Percentiles rank a stretch among this genome's conserved stretches.
Conservation (phyloP, 257 asterid species). For the Catharanthus roseus region DNA sequence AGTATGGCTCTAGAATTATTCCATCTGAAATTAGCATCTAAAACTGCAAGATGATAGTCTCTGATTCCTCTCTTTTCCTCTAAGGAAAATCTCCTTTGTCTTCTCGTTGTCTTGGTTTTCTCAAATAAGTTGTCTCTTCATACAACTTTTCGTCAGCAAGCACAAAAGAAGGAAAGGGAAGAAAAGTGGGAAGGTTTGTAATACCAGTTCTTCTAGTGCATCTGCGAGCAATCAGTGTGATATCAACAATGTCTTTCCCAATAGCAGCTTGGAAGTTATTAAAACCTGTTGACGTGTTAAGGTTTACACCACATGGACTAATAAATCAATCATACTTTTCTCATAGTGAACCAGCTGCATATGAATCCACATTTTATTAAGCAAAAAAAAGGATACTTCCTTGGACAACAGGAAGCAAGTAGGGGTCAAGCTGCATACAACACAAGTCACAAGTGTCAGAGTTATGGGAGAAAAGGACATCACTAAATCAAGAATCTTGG, state of each 20-base stretch:
- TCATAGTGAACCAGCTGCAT: background rate
- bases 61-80: background rate
- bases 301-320: constrained; percentile 31
- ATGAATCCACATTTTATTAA: background rate
- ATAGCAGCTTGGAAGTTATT: constrained; percentile 59
- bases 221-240: constrained; percentile 80
- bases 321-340: background rate
- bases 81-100: background rate
- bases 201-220: constrained; percentile 88
- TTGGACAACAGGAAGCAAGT: constrained; percentile 88
- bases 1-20: background rate
- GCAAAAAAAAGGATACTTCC: constrained; percentile 82
- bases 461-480: constrained; percentile 4
- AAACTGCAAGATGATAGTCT: background rate
- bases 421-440: constrained; percentile 83
- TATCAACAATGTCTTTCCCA: constrained; percentile 59
- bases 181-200: background rate
- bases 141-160: constrained; percentile 1
- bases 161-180: background rate
- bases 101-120: background rate
- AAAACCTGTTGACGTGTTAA: constrained; percentile 76
- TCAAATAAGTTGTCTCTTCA: constrained; percentile 4
- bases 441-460: constrained; percentile 14
- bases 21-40: background rate
- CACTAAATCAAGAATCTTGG: constrained; percentile 6